phyloP scores from a whole-genome alignment of 2,329 filamentous ascomycete species.

The Chaetomiaceae sp. region DNA sequence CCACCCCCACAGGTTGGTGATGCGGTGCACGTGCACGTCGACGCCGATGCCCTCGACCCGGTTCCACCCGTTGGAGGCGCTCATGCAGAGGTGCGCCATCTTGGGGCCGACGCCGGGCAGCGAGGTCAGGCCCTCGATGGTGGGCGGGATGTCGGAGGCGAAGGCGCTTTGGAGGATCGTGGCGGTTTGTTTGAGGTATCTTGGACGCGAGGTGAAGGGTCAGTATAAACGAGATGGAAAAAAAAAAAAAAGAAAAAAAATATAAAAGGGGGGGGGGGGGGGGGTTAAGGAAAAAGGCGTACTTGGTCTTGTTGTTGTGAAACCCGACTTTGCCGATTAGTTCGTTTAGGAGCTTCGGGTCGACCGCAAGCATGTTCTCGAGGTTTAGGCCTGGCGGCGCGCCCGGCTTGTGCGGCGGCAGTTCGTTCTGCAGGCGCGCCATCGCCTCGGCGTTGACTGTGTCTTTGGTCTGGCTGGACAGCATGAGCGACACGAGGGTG shows the following conservation, averaged over 20 bases:
- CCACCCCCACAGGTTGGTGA: conserved; percentile 94
- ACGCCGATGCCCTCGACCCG: conserved; percentile 76
- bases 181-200: conserved; percentile 68
- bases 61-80: conserved; percentile 58
- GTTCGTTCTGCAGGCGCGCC: conserved; percentile 69
- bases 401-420: conserved; percentile 49
- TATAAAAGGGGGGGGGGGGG: too few species aligned
- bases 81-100: conserved; percentile 88
- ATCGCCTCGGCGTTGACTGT: conserved; percentile 84
- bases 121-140: conserved; percentile 67
- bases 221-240: neutral
- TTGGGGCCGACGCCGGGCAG: conserved; percentile 89
- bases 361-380: conserved; percentile 69
- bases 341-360: conserved; percentile 61
- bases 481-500: conserved; percentile 82
- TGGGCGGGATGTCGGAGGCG: conserved; percentile 72
- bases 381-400: conserved; percentile 60
- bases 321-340: conserved; percentile 84
- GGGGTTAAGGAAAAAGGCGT: conserved; percentile 28
- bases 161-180: conserved; percentile 67
- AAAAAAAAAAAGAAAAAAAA: too few species aligned
- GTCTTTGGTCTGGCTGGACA: conserved; percentile 90
- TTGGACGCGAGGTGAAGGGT: too few species aligned
- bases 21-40: conserved; percentile 91
- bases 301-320: conserved; percentile 90